Percentiles rank a stretch among this genome's conserved stretches.
Evolutionary conservation across 2,329 filamentous ascomycete species (phyloP).

Genomic region (Aureobasidium sp.): DNA sequence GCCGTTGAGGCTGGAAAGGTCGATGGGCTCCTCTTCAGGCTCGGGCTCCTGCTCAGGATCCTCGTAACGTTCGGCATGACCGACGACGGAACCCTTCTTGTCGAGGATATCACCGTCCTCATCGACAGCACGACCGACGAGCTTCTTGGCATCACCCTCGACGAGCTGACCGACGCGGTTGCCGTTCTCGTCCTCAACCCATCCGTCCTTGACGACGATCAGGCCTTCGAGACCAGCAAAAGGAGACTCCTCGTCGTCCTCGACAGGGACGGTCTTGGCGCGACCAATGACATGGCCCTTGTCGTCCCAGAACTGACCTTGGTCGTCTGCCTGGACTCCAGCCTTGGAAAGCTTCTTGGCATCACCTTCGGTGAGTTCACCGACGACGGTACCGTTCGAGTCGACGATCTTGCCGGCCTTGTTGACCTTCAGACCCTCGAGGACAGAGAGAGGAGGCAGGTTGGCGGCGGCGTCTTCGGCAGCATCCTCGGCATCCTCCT

Average conservation of each 20-base stretch:
- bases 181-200: constrained; percentile 42
- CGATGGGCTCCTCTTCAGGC: constrained; percentile 32
- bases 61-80: constrained; percentile 47
- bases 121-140: constrained; percentile 41
- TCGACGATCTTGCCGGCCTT: constrained; percentile 44
- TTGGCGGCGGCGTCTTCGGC: constrained; percentile 25
- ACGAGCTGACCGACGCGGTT: constrained; percentile 41
- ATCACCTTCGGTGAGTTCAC: constrained; percentile 42
- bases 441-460: constrained; percentile 40
- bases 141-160: constrained; percentile 43
- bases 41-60: constrained; percentile 55
- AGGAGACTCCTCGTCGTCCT: constrained; percentile 41
- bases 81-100: constrained; percentile 45
- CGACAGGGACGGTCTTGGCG: constrained; percentile 38
- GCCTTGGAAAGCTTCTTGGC: constrained; percentile 45
- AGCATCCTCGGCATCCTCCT: constrained; percentile 26
- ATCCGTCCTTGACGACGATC: constrained; percentile 41
- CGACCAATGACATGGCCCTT: constrained; percentile 44
- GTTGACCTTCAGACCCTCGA: constrained; percentile 42
- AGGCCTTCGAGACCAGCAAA: constrained; percentile 44
- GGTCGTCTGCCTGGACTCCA: constrained; percentile 34
- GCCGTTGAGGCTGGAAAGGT: constrained; percentile 39
- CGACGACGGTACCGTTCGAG: constrained; percentile 37
- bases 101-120: constrained; percentile 46
- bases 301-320: constrained; percentile 46